These are phyloP conservation scores for Chaetomium fimeti DNA, from an alignment of 495 filamentous ascomycete genomes.

Conservation along the genomic window DNA sequence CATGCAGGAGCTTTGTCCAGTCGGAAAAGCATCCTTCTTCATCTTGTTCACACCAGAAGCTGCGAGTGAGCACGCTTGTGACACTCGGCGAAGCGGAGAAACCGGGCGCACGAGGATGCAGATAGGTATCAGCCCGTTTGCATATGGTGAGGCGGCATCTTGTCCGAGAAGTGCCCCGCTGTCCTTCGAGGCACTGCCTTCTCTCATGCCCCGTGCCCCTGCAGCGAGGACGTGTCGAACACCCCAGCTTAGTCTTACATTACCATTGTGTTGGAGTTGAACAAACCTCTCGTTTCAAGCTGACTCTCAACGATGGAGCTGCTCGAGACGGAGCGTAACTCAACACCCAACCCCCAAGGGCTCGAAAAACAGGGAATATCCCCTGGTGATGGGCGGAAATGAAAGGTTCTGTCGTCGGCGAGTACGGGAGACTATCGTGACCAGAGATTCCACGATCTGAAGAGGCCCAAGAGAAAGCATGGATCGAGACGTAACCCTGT, in stretches of 20 bases:
- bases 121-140: neutral
- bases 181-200: too few relatives aligned
- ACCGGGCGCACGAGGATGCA: neutral
- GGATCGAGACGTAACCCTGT: neutral
- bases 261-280: neutral
- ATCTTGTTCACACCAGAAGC: constrained; percentile 1
- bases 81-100: neutral
- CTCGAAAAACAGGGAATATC: too few relatives aligned
- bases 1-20: constrained; percentile 9
- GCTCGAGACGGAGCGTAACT: too few relatives aligned
- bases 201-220: too few relatives aligned
- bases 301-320: neutral
- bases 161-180: too few relatives aligned
- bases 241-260: neutral
- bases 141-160: too few relatives aligned
- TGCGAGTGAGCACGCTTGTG: neutral
- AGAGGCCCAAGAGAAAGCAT: neutral
- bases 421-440: too few relatives aligned
- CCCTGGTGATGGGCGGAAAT: too few relatives aligned
- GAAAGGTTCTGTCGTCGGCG: too few relatives aligned
- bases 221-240: neutral
- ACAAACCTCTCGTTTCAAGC: neutral
- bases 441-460: too few relatives aligned
- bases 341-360: too few relatives aligned
- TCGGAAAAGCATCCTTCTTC: constrained; percentile 2